Evolutionary conservation across 345 rosid species (phyloP), one percentile per base, ranked within the genome.

Genomic region (Eucalyptus caleyi): DNA sequence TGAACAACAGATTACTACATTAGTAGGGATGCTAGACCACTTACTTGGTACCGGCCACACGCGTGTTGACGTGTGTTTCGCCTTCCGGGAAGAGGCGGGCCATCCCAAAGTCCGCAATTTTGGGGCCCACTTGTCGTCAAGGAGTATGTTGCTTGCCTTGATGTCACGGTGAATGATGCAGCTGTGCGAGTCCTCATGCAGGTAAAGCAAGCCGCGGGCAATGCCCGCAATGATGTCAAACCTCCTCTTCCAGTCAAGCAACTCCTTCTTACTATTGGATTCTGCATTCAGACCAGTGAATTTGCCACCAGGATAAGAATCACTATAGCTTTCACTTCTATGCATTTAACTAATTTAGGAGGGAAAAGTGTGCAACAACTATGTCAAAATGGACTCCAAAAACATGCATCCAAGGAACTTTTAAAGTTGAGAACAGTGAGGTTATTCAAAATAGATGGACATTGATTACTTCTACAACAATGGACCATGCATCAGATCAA

Each of bases 21-120:
- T 77, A 77, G 53, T 18, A 40, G 23, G 40, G 32, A 16, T 54
- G 47, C n/a, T 65, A 32, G 50, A 92, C 86, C 90, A 88, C 96
- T 69, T 97, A 98, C 99, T 93, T 96, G 93, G 99, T 98, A 83
- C 99, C 99, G 30, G 97, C 99, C 19, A 96, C 94, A 47, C 99
- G 99, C 45, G 99, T 98, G 91, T 96, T 94, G 90, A 97, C 97
- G 11, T 98, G 99, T 3, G 99, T 96, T 91, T 91, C 89, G 47
- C 97, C 99, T 93, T 98, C 99, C 2, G 98, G 97, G 91, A 95
- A 98, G 86, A 98, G 99, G n/a, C 99, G 98, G 37, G 99, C 99
- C 99, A 98, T 95, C 88, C 99, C 99, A 50, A 98, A 98, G 94
- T 98, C 99, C 15, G 99, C 99, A 49, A 98, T 98, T 95, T 98